phyloP scores from a whole-genome alignment of 805 yeast species.

The Metschnikowia cubensis region DNA sequence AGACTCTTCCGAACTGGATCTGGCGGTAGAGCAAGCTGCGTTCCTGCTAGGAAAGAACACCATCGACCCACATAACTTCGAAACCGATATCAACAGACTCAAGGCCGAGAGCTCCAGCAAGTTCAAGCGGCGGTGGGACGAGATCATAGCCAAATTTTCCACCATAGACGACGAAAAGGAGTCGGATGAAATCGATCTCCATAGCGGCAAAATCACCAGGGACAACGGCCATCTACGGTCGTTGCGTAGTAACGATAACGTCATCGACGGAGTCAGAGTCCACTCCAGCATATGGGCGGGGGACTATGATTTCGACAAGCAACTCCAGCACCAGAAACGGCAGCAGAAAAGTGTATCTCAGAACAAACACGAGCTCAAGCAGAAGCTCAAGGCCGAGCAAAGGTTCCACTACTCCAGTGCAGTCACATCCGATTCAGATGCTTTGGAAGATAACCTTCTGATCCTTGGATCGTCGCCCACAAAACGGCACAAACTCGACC shows the following conservation, averaged over 20 bases:
- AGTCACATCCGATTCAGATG: conserved; percentile 8
- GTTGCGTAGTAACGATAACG: conserved; percentile 19
- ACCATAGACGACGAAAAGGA: conserved; percentile 44
- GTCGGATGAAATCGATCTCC: conserved; percentile 63
- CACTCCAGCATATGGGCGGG: conserved; percentile 37
- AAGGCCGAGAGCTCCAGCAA: conserved; percentile 26
- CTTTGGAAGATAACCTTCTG: conserved; percentile 22
- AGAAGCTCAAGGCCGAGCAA: conserved; percentile 10
- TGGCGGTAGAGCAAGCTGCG: background rate
- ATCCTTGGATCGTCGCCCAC: conserved; percentile 29
- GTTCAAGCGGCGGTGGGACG: conserved; percentile 40
- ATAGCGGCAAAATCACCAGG: conserved; percentile 56
- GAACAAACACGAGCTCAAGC: conserved; percentile 15
- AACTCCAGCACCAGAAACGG: conserved; percentile 8
- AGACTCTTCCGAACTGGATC: conserved; percentile 15
- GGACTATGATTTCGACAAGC: conserved; percentile 28
- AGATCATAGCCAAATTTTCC: conserved; percentile 50
- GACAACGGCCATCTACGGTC: conserved; percentile 70
- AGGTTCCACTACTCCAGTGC: conserved; percentile 13
- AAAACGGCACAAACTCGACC: conserved; percentile 16
- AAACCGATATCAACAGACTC: conserved; percentile 23
- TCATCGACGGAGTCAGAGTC: conserved; percentile 10
- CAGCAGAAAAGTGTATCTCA: conserved; percentile 12
- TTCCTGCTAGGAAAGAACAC: conserved; percentile 14
- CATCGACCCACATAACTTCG: conserved; percentile 9